Conservation (phyloP, 306 rosid species). For the Trifolium pratense region DNA sequence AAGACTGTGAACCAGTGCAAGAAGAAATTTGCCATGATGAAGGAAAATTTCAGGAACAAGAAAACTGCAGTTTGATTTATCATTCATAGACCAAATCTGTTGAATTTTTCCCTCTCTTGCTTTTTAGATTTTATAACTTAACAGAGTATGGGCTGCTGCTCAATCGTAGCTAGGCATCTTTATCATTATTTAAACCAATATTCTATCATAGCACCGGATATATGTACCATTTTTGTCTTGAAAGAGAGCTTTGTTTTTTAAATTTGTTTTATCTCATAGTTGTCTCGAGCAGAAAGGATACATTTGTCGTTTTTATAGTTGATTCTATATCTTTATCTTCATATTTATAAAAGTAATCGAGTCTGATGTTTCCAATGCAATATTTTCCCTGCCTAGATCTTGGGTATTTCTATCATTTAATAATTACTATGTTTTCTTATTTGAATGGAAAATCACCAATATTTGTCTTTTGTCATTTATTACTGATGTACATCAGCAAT, state of each 20-base stretch:
- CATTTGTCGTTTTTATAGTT: not conserved
- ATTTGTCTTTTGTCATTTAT: not conserved
- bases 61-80: slow-evolving; percentile 58
- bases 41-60: slow-evolving; percentile 92
- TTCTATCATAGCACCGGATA: slow-evolving; percentile 2
- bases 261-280: not conserved
- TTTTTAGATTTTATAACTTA: slow-evolving; percentile 50
- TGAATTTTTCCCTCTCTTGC: slow-evolving; percentile 40
- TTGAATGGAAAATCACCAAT: not conserved
- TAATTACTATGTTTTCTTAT: not conserved
- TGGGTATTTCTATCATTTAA: not conserved
- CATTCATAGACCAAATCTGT: slow-evolving; percentile 29
- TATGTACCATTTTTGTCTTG: slow-evolving; percentile 23
- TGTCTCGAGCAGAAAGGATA: not conserved
- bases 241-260: not conserved
- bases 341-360: not conserved
- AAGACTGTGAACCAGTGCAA: slow-evolving; percentile 88
- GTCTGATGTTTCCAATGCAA: not conserved
- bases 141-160: slow-evolving; percentile 10
- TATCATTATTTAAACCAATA: slow-evolving; percentile 1
- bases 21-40: slow-evolving; percentile 79
- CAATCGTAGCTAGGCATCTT: slow-evolving; percentile 5
- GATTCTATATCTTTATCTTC: not conserved
- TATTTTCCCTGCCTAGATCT: not conserved
- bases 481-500: no score